phyloP scores from a whole-genome alignment of 208 protist species.

The Histomonas meleagridis region DNA sequence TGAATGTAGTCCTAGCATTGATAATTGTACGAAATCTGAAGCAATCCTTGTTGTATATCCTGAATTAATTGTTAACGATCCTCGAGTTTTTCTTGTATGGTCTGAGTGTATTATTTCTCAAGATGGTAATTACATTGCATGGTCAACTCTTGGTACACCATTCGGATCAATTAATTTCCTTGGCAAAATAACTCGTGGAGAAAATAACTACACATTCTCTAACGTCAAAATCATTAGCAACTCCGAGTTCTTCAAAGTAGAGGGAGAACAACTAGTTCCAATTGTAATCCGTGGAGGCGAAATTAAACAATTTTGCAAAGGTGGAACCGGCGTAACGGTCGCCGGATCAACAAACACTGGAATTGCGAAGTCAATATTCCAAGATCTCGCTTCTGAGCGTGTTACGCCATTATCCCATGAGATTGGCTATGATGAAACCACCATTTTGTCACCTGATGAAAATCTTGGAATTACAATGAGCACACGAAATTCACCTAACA shows the following conservation, averaged over 20 bases:
- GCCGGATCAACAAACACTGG: background rate
- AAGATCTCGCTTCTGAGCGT: background rate
- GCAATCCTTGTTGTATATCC: background rate
- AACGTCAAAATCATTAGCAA: background rate
- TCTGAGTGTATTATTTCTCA: background rate
- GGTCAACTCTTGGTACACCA: background rate
- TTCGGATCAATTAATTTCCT: background rate
- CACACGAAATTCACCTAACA: background rate
- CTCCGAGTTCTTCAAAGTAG: background rate
- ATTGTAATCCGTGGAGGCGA: background rate
- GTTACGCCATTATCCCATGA: background rate
- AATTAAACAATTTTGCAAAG: background rate
- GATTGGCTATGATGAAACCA: background rate
- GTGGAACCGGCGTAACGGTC: background rate
- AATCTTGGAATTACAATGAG: slow-evolving; percentile 3
- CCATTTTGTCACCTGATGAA: background rate
- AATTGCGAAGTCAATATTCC: background rate
- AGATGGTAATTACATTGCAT: background rate
- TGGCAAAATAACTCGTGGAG: background rate
- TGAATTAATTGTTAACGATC: background rate
- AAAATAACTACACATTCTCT: background rate
- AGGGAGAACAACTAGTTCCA: background rate
- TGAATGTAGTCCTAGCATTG: background rate
- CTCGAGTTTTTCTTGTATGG: background rate
- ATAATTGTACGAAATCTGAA: background rate